Conservation (phyloP, 768 basidiomycete species). For the Tulasnella sp. region DNA sequence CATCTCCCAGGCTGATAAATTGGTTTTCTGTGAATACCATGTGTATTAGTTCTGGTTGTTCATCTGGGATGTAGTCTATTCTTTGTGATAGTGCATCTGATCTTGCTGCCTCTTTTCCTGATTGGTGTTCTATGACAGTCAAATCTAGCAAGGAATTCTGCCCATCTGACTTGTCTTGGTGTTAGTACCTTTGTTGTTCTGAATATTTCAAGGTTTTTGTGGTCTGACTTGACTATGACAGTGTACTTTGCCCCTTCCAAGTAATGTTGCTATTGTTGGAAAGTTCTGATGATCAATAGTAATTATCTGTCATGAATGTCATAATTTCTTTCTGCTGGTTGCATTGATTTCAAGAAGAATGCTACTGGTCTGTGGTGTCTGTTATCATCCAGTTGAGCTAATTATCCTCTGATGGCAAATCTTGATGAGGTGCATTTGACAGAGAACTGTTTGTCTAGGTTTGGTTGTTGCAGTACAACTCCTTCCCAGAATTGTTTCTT, state of each 20-base stretch:
- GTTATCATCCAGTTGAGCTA: background rate
- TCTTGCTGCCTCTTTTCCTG: background rate
- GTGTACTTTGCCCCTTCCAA: background rate
- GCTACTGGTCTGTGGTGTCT: background rate
- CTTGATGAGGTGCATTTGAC: background rate
- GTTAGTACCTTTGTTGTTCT: background rate
- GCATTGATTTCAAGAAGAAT: constrained; percentile 8
- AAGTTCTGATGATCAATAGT: constrained; percentile 21
- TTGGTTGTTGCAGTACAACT: background rate
- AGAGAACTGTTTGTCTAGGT: background rate
- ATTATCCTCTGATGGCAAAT: background rate
- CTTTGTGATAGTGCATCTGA: background rate
- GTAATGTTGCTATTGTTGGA: constrained; percentile 4
- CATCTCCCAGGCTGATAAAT: background rate
- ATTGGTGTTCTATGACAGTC: background rate
- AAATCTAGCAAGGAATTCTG: background rate
- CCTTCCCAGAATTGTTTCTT: background rate
- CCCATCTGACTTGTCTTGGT: background rate
- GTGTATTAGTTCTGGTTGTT: background rate
- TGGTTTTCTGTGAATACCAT: background rate
- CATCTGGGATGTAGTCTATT: background rate
- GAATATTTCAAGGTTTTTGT: background rate
- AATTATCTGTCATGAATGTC: constrained; percentile 27
- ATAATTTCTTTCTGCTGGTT: constrained; percentile 17
- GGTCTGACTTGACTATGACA: background rate